Base-by-base conservation (phyloP, 78 protist genomes). In the Andalucia godoyi region DNA sequence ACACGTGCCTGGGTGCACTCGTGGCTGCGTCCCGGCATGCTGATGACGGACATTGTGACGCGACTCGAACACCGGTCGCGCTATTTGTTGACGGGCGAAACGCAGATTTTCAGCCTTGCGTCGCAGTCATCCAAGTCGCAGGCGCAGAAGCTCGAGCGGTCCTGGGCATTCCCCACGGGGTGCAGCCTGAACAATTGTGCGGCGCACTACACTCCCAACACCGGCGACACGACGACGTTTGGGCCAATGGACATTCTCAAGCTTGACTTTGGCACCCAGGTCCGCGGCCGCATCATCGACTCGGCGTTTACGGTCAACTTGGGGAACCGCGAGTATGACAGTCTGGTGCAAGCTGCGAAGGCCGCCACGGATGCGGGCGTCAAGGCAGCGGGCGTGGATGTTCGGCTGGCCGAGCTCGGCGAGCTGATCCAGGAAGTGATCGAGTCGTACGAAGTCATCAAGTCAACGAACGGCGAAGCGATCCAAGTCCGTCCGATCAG, bases 151-250 rank as follows among this genome's bases (percentile, higher is more conserved):
- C n/a, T n/a, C n/a, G n/a, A n/a, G n/a, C n/a, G n/a, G n/a, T n/a
- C n/a, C 52, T 57, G 70, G 29, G 97, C 89, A 2, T 93, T 93
- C 73, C 97, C 97, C 42, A 86, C 93, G 4, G 95, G 97, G 42
- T 84, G 90, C 70, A 85, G 94, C 12, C 25, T 96, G 63, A 94
- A 96, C 74, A 60, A 84, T 58, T 65, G 60, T 23, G 99, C 99
- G 0, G 99, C 99, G 30, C 99, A 96, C 75, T 94, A 41, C 50
- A 95, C 98, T 27, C 99, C 99, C 42, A 94, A 94, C 66, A n/a
- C 89, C 0, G 99, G 97, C 15, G 98, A 96, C 77, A 85, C 78
- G 66, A 90, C 94, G 2, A 88, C 91, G 21, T 75, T 96, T 58
- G 64, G 77, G 63, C 32, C 85, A 47, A 90, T 70, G 55, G 97